phyloP scores from a whole-genome alignment of 495 filamentous ascomycete genomes.

The Hypoxylon crocopeplum region DNA sequence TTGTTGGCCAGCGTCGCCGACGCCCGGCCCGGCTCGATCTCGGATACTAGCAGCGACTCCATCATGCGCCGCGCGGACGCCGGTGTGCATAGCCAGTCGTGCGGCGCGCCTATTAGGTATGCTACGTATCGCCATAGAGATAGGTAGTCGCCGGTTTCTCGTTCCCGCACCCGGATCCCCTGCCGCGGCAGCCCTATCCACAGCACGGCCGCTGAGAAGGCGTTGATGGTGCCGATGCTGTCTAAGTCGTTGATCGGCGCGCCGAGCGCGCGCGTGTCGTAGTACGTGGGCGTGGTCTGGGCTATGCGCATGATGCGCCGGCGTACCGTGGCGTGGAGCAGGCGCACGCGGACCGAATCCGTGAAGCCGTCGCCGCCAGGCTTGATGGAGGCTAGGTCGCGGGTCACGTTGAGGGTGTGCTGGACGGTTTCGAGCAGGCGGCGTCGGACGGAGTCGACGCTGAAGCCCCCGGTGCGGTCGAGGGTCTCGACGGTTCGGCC shows the following conservation, averaged over 20 bases:
- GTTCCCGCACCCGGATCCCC: slow-evolving; percentile 67
- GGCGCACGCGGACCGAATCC: slow-evolving; percentile 74
- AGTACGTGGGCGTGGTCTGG: slow-evolving; percentile 64
- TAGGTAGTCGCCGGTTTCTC: slow-evolving; percentile 72
- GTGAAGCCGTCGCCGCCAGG: slow-evolving; percentile 71
- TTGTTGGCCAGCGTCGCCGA: slow-evolving; percentile 73
- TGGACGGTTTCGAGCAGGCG: slow-evolving; percentile 79
- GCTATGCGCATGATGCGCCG: slow-evolving; percentile 68
- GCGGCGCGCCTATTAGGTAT: slow-evolving; percentile 73
- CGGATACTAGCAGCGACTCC: slow-evolving; percentile 68
- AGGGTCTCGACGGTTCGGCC: slow-evolving; percentile 75
- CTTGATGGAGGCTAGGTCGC: slow-evolving; percentile 67
- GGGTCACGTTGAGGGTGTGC: slow-evolving; percentile 75
- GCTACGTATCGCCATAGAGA: slow-evolving; percentile 79
- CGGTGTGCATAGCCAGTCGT: slow-evolving; percentile 60
- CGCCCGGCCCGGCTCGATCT: slow-evolving; percentile 67
- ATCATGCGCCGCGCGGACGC: slow-evolving; percentile 64
- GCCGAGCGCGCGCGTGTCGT: slow-evolving; percentile 63
- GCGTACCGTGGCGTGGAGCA: slow-evolving; percentile 77
- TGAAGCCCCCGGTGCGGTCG: slow-evolving; percentile 79
- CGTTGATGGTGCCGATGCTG: slow-evolving; percentile 70
- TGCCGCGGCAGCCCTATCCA: slow-evolving; percentile 75
- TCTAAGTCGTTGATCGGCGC: slow-evolving; percentile 80
- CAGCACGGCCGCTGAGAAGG: slow-evolving; percentile 71
- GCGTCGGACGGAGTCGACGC: slow-evolving; percentile 68